These are phyloP conservation scores for Agaricus bisporus DNA, from an alignment of 768 basidiomycete species.

Conservation along the genomic window DNA sequence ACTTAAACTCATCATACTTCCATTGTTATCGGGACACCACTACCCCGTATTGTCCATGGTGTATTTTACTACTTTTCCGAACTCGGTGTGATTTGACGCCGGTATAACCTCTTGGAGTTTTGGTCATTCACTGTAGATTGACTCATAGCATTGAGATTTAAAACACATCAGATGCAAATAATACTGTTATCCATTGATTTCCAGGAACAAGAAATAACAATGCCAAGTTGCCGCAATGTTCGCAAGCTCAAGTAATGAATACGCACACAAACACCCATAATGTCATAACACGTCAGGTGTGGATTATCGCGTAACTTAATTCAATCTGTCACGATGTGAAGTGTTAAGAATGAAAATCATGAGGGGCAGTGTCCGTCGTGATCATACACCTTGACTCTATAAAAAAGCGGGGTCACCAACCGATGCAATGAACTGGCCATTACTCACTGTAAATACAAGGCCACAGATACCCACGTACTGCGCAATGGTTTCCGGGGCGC, in stretches of 20 bases:
- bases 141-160: background rate
- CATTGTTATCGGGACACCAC: background rate
- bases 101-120: background rate
- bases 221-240: no score
- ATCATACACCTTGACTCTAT: background rate
- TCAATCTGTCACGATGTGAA: background rate
- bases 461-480: background rate
- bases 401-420: background rate
- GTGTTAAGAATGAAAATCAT: slow-evolving; percentile 8
- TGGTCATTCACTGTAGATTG: no score
- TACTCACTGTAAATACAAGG: background rate
- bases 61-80: background rate
- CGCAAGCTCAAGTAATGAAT: background rate
- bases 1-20: background rate
- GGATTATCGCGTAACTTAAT: background rate
- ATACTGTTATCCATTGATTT: no score
- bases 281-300: background rate
- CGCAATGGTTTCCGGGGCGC: background rate
- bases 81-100: background rate
- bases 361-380: background rate
- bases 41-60: background rate
- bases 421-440: background rate
- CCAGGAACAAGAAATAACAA: no score
- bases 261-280: slow-evolving; percentile 3
- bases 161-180: background rate